Evolutionary conservation across 2,329 filamentous ascomycete species (phyloP).

Genomic region (Blumeria hordei): DNA sequence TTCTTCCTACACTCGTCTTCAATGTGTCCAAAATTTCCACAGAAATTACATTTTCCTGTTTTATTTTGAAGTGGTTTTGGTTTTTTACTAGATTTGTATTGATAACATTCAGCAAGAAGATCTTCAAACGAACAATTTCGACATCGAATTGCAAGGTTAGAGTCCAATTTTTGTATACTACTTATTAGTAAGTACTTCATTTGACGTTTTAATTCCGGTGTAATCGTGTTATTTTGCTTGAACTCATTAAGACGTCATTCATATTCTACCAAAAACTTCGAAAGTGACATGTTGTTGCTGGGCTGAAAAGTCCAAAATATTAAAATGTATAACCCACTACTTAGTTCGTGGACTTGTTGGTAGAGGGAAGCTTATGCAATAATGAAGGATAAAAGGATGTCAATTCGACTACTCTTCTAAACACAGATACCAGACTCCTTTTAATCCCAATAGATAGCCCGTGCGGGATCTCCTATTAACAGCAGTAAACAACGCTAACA

Average conservation of each 20-base stretch:
- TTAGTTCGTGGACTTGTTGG: too few relatives aligned
- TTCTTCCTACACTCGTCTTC: not conserved
- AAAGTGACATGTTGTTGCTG: not conserved
- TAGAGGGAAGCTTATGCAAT: too few relatives aligned
- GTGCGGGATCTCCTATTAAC: too few relatives aligned
- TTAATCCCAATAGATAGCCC: too few relatives aligned
- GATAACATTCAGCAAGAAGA: not conserved
- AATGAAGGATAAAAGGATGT: too few relatives aligned
- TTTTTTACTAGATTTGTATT: not conserved
- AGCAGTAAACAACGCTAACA: too few relatives aligned
- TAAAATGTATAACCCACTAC: too few relatives aligned
- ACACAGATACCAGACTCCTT: too few relatives aligned
- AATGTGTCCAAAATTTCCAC: not conserved
- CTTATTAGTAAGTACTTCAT: not conserved
- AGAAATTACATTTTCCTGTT: not conserved
- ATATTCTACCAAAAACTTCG: not conserved
- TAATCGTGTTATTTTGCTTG: not conserved
- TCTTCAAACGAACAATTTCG: not conserved
- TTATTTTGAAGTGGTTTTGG: not conserved
- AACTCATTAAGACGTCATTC: not conserved
- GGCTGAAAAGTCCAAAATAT: not conserved
- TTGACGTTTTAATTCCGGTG: not conserved
- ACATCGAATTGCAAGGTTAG: not conserved
- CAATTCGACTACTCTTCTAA: too few relatives aligned
- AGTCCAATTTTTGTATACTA: not conserved